Percentiles rank a stretch among this genome's conserved stretches.
Evolutionary conservation across 495 filamentous ascomycete species (phyloP).

Genomic region (Choiromyces venosus): DNA sequence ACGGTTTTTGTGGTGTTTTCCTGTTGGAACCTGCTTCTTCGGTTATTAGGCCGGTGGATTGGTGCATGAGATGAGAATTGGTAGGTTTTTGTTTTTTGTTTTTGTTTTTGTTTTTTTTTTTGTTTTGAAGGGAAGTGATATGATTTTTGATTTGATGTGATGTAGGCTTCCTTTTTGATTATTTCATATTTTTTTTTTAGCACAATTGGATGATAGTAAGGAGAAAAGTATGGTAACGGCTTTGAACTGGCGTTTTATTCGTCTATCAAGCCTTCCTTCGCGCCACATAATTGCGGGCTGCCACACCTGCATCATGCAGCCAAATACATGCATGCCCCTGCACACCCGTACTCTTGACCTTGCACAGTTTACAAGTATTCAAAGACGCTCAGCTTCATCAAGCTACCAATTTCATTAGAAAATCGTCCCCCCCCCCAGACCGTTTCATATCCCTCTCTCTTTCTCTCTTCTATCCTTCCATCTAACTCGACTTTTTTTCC

Average conservation of each 20-base stretch:
- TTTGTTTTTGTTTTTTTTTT: not conserved
- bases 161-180: not conserved
- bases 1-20: not conserved
- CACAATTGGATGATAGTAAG: not conserved
- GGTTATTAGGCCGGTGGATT: not conserved
- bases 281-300: conserved; percentile 27
- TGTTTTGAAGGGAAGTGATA: not conserved
- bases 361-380: not conserved
- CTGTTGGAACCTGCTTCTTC: not conserved
- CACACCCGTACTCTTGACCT: conserved; percentile 14
- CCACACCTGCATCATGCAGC: conserved; percentile 6
- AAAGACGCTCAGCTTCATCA: not conserved
- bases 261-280: conserved; percentile 32
- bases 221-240: not conserved
- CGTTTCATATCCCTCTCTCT: not conserved
- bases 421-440: not conserved
- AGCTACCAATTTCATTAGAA: conserved; percentile 2
- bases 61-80: conserved; percentile 2
- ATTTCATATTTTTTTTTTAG: not conserved
- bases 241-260: conserved; percentile 10
- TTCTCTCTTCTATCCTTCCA: not conserved
- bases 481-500: not conserved
- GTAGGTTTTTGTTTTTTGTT: not conserved
- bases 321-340: conserved; percentile 26
- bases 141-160: conserved; percentile 2